Evolutionary conservation across 805 yeast species (phyloP), one percentile per base, ranked within the genome.

Genomic region (Candida lessepsii): DNA sequence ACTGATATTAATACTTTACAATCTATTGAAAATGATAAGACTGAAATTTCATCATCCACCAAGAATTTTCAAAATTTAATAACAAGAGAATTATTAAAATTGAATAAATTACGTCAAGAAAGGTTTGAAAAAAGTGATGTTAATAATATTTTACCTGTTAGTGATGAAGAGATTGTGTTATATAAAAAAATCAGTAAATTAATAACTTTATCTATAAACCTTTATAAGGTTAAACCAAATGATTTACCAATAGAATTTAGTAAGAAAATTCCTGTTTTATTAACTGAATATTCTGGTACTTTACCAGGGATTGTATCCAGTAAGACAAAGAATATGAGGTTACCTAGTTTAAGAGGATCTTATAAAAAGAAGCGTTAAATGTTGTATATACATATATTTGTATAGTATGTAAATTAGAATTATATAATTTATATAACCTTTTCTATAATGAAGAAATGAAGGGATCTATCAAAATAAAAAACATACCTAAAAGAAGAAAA

Each of bases 201-300:
- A 16, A 36, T 58, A 50, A 38, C 65, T 41, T 29, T 70, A 35
- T 47, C 73, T 44, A 47, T 73, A 41, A 52, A 56, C 19, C 49
- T 60, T 25, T 48, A 60, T 34, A 53, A 60, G n/a, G 43, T 62
- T 2, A 40, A 46, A 4, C 60, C 61, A 13, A 50, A 48, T 16
- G 48, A 45, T 14, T 50, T 67, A 29, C 46, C 63, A n/a, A 41
- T 59, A 19, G 50, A 54, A 17, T 54, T 67, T 37, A 64, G 70
- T 31, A 60, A 65, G 29, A 61, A 61, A 17, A 57, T 90, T 34
- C 95, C 96, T 1, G 81, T 85, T 0, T 70, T 85, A 41, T 80
- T 80, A 55, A 76, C 81, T 17, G 86, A 82, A 48, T 89, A 86
- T 54, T 65, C 76, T 26, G 97, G 97, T 34, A 73, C 83, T 1